A percentile compares a stretch with the other conserved stretches of the same genome.
These are phyloP conservation scores for Penstemon davidsonii DNA, from an alignment of 257 asterid genomes.

Conservation along the genomic window DNA sequence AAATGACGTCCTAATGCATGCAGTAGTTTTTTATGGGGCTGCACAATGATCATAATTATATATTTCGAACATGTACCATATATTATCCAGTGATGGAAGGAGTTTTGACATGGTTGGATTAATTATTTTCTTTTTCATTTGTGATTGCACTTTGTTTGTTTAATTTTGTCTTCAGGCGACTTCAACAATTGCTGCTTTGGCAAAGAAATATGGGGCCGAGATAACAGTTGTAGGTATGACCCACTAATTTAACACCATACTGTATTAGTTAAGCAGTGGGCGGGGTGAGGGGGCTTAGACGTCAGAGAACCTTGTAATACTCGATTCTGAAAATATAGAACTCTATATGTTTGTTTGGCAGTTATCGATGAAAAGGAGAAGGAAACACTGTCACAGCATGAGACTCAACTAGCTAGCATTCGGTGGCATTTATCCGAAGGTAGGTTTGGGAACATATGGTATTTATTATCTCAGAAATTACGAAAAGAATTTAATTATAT, in stretches of 20 bases:
- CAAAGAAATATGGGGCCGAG: conserved; percentile 95
- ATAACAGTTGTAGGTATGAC: conserved; percentile 86
- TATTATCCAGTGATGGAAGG: neutral
- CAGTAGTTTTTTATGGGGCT: neutral
- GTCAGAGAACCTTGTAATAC: conserved; percentile 29
- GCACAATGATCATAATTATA: neutral
- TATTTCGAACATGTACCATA: neutral
- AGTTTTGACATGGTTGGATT: conserved; percentile 1
- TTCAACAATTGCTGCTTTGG: conserved; percentile 88
- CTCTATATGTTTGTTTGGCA: conserved; percentile 40
- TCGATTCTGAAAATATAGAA: conserved; percentile 23
- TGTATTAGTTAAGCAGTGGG: conserved; percentile 4
- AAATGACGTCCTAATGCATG: neutral
- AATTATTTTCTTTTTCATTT: conserved; percentile 5
- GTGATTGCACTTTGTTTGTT: conserved; percentile 4
- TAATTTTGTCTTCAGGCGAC: conserved; percentile 58
- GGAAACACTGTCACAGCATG: conserved; percentile 78
- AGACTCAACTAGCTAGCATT: conserved; percentile 80
- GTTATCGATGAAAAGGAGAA: conserved; percentile 89
- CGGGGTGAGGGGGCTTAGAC: conserved; percentile 16
- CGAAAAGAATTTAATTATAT: neutral
- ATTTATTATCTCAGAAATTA: neutral
- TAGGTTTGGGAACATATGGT: conserved; percentile 22
- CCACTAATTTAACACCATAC: neutral
- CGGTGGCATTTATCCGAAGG: conserved; percentile 98